Conservation (phyloP, 495 filamentous ascomycete species). For the Hypoxylon fuscum region DNA sequence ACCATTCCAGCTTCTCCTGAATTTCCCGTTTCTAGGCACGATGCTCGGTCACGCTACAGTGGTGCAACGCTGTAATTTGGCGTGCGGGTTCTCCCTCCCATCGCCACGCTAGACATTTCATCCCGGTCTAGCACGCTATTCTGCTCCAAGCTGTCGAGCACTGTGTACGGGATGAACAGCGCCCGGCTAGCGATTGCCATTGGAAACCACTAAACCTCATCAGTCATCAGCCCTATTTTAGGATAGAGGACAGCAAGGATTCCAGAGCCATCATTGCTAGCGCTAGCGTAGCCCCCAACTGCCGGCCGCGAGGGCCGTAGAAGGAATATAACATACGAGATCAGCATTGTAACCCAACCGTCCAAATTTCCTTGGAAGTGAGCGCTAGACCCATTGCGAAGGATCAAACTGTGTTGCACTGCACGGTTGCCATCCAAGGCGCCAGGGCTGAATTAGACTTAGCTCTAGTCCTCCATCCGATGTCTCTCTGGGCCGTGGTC, state of each 20-base stretch:
- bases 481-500: background rate
- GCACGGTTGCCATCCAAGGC: background rate
- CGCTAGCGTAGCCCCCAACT: slow-evolving; percentile 9
- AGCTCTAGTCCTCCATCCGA: background rate
- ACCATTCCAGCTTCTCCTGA: too few species aligned
- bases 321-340: slow-evolving; percentile 20
- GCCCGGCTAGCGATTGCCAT: background rate
- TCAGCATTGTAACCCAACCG: background rate
- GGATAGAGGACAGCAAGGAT: slow-evolving; percentile 1
- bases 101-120: background rate
- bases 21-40: background rate
- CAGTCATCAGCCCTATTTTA: slow-evolving; percentile 23
- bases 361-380: slow-evolving; percentile 13
- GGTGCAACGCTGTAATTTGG: slow-evolving; percentile 21
- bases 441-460: slow-evolving; percentile 16
- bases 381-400: slow-evolving; percentile 2
- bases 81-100: slow-evolving; percentile 3
- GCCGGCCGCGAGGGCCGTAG: slow-evolving; percentile 10
- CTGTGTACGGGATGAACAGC: background rate
- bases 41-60: slow-evolving; percentile 2
- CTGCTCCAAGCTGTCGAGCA: background rate
- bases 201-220: slow-evolving; percentile 4
- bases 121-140: background rate
- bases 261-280: background rate
- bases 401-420: slow-evolving; percentile 30